Base-by-base conservation (phyloP, 2,329 filamentous ascomycete genomes). In the Penicillium digitatum region DNA sequence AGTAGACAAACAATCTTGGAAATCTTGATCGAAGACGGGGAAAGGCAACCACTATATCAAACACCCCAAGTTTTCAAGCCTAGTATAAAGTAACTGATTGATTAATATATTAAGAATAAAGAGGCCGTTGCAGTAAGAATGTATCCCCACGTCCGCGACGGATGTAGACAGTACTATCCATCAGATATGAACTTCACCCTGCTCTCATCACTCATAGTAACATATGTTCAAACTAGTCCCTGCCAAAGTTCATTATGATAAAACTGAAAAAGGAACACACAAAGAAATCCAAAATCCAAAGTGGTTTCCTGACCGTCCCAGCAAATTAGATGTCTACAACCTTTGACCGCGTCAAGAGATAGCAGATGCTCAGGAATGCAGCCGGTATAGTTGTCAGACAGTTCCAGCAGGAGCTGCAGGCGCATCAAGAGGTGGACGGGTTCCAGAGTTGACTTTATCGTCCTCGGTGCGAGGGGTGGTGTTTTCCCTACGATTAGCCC, bases 401-500 rank as follows among this genome's bases (percentile, higher is more conserved):
- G 55, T 56, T 7, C 54, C 54, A 3, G 57, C 55, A 24, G 59
- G 61, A 29, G 47, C 48, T 22, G 48, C 34, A 49, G 62, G 62
- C 1, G 55, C 61, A 58, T 65, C 63, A 18, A 62, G 43, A 8
- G 63, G 62, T 2, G 48, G 22, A 27, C 62, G 58, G 10, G 52
- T n/a, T 12, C 58, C 61, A 26, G 55, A 35, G 27, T 58, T 59
- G 10, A 58, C 20, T 18, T 50, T 59, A 55, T 72, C 70, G 56
- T 72, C 69, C 5, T 60, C 61, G 9, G 50, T 26, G 5, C 24
- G 43, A 57, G 60, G 35, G 5, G 51, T 31, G 29, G 48, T 38
- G 38, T 62, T 63, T 32, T 65, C 63, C 44, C 61, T 63, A 27
- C 65, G 61, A 45, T 73, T 66, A 10, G 64, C 63, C 72, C 71